Conservation (phyloP, 169 alveolate genomes). For the Toxoplasma gondii region DNA sequence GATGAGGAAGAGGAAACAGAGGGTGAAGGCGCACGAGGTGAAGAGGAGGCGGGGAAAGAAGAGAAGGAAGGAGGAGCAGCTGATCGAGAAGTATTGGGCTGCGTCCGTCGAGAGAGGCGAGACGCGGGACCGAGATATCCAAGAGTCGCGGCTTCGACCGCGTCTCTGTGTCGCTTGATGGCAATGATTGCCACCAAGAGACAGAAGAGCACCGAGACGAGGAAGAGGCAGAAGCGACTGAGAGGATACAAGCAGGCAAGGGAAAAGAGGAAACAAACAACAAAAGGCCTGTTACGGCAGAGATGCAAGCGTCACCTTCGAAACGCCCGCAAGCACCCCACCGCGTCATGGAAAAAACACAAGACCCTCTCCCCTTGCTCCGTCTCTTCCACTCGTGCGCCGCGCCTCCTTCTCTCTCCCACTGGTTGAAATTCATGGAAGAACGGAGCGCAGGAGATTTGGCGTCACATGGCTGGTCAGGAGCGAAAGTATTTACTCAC, state of each 20-base stretch:
- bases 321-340: not conserved
- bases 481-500: too few relatives aligned
- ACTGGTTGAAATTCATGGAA: too few relatives aligned
- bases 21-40: not conserved
- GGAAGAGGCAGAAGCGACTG: constrained; percentile 9
- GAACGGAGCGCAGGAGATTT: too few relatives aligned
- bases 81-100: not conserved
- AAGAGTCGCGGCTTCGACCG: not conserved
- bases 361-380: not conserved
- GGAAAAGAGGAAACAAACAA: not conserved
- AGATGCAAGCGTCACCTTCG: not conserved
- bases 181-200: constrained; percentile 13
- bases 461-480: too few relatives aligned
- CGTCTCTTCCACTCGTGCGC: too few relatives aligned
- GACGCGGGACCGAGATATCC: not conserved
- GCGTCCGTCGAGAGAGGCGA: not conserved
- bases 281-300: not conserved
- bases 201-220: not conserved
- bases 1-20: not conserved
- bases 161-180: not conserved
- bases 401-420: too few relatives aligned
- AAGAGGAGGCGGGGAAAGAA: not conserved
- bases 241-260: too few relatives aligned
- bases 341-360: too few relatives aligned
- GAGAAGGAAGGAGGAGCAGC: constrained; percentile 1